These are phyloP conservation scores for Chiua sp. DNA, from an alignment of 1,284 basidiomycete species.

Conservation along the genomic window DNA sequence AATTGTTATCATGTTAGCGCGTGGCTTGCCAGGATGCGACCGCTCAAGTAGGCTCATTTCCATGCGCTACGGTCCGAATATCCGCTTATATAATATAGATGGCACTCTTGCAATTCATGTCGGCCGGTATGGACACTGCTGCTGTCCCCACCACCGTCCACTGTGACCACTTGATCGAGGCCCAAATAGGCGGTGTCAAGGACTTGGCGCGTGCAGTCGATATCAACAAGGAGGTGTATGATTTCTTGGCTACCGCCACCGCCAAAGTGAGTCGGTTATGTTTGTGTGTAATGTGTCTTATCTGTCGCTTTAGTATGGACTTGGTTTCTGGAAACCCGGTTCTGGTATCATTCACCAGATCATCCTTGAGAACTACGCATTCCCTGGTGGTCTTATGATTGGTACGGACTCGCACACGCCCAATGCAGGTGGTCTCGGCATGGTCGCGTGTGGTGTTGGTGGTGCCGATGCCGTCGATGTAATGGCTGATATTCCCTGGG, in stretches of 20 bases:
- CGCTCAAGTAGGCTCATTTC: conserved; percentile 62
- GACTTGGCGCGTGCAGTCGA: conserved; percentile 93
- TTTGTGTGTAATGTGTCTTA: not conserved
- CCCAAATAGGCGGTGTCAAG: conserved; percentile 91
- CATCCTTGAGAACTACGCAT: conserved; percentile 98
- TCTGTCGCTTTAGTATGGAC: conserved; percentile 75
- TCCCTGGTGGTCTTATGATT: conserved; percentile 99
- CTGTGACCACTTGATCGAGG: conserved; percentile 99
- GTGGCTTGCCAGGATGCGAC: conserved; percentile 99
- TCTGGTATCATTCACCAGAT: conserved; percentile 99
- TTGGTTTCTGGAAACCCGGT: conserved; percentile 99
- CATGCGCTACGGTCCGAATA: conserved; percentile 25
- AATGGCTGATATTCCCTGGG: conserved; percentile 98
- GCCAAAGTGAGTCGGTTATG: conserved; percentile 69
- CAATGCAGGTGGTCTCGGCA: conserved; percentile 98
- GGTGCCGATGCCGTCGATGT: conserved; percentile 99
- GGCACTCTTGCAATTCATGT: conserved; percentile 99
- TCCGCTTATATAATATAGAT: conserved; percentile 69
- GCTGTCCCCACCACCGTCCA: conserved; percentile 98
- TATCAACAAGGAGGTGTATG: conserved; percentile 99
- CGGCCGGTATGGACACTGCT: conserved; percentile 96
- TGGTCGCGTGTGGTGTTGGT: conserved; percentile 99
- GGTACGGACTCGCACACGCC: conserved; percentile 99
- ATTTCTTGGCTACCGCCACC: conserved; percentile 97
- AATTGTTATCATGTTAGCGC: conserved; percentile 63